Evolutionary conservation across 179 eudicot genomes (phyloP).

Genomic region (Spergularia azorica): DNA sequence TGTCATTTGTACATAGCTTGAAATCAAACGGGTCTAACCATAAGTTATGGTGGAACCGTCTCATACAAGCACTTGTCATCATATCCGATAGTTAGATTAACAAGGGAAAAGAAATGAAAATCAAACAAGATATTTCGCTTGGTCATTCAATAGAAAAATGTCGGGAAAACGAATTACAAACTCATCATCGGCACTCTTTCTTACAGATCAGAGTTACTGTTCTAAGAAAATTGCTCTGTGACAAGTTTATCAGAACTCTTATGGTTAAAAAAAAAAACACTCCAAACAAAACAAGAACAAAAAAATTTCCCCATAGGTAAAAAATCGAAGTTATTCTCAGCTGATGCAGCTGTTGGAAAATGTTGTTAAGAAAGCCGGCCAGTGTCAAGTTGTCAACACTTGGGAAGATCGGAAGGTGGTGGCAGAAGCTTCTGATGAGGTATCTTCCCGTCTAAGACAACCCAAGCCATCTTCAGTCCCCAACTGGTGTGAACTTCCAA

Average conservation of each 20-base stretch:
- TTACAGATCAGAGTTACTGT: too few relatives aligned
- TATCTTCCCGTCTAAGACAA: slow-evolving; percentile 27
- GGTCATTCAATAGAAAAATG: not conserved
- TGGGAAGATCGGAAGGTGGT: slow-evolving; percentile 34
- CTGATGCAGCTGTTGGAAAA: not conserved
- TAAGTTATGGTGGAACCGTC: too few relatives aligned
- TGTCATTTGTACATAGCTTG: too few relatives aligned
- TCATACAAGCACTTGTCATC: too few relatives aligned
- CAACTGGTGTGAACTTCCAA: slow-evolving; percentile 35
- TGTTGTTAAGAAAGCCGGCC: too few relatives aligned
- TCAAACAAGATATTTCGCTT: not conserved
- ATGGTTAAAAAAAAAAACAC: not conserved
- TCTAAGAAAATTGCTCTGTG: too few relatives aligned
- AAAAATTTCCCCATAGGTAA: not conserved
- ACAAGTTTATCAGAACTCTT: too few relatives aligned
- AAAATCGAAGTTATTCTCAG: not conserved
- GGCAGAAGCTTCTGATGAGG: slow-evolving; percentile 33
- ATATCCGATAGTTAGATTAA: too few relatives aligned
- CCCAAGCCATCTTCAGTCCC: slow-evolving; percentile 37
- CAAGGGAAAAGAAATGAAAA: too few relatives aligned
- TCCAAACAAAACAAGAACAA: not conserved
- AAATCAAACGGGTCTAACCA: too few relatives aligned
- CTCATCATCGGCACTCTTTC: not conserved
- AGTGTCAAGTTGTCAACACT: slow-evolving; percentile 15
- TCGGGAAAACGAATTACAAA: not conserved